Conservation (phyloP, 345 rosid species). For the Cardamine occulta region DNA sequence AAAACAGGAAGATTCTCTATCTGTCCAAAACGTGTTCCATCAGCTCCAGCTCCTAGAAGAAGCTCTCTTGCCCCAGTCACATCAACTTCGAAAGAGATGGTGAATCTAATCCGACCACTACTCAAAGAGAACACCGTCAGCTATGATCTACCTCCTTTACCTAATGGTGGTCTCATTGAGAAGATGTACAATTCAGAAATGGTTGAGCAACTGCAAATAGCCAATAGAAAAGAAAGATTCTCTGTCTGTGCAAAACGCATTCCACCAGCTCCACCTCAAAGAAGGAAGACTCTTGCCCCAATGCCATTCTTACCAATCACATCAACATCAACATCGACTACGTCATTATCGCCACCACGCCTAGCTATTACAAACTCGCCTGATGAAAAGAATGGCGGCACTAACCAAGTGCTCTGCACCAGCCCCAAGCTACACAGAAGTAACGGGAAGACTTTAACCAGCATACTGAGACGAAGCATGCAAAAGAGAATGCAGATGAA, state of each 20-base stretch:
- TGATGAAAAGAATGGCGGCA: conserved; percentile 43
- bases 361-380: conserved; percentile 45
- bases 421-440: conserved; percentile 62
- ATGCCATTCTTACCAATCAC: conserved; percentile 49
- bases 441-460: conserved; percentile 59
- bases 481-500: conserved; percentile 59
- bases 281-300: conserved; percentile 61
- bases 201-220: conserved; percentile 56
- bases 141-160: conserved; percentile 48
- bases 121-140: conserved; percentile 47
- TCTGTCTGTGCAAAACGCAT: conserved; percentile 60
- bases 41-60: conserved; percentile 66
- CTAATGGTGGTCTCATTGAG: conserved; percentile 53
- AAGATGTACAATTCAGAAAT: conserved; percentile 78
- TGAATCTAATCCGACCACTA: conserved; percentile 48
- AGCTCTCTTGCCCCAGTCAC: conserved; percentile 55
- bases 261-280: conserved; percentile 46
- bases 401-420: conserved; percentile 44
- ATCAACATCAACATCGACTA: conserved; percentile 29
- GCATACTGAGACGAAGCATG: conserved; percentile 69
- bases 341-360: conserved; percentile 39
- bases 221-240: conserved; percentile 72
- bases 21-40: conserved; percentile 53
- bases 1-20: conserved; percentile 80
- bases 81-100: conserved; percentile 48